These are phyloP conservation scores for Lipomyces yamadae DNA, from an alignment of 805 yeast species.

Conservation along the genomic window DNA sequence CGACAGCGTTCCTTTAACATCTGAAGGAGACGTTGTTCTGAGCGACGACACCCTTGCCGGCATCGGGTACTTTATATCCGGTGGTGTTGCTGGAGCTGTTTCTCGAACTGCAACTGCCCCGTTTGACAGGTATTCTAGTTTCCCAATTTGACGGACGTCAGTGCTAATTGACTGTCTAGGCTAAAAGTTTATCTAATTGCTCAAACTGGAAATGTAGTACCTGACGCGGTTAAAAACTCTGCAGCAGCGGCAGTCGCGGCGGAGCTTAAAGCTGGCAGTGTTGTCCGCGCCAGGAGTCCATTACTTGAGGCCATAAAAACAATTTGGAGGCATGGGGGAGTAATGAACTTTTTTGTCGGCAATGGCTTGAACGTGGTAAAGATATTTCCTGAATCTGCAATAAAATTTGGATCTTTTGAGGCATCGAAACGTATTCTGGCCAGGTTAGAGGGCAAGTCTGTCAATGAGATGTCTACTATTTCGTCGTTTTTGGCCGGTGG, in stretches of 20 bases:
- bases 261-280: constrained; percentile 25
- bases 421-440: constrained; percentile 78
- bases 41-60: constrained; percentile 80
- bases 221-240: constrained; percentile 44
- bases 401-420: constrained; percentile 96
- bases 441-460: constrained; percentile 39
- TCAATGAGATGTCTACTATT: constrained; percentile 59
- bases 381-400: constrained; percentile 96
- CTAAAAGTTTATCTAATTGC: constrained; percentile 93
- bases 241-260: constrained; percentile 39
- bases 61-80: constrained; percentile 89
- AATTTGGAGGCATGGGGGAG: constrained; percentile 86
- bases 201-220: constrained; percentile 55
- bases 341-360: constrained; percentile 86
- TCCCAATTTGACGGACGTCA: not conserved
- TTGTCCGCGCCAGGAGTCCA: constrained; percentile 59
- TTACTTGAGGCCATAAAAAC: constrained; percentile 78
- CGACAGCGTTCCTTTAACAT: constrained; percentile 79
- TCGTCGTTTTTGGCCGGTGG: constrained; percentile 95
- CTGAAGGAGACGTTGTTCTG: constrained; percentile 91
- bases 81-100: constrained; percentile 94
- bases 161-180: constrained; percentile 45
- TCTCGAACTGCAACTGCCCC: constrained; percentile 98
- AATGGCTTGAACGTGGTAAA: constrained; percentile 73
- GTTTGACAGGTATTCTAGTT: constrained; percentile 58